These are phyloP conservation scores for Pestalotiopsis sp. DNA, from an alignment of 2,329 filamentous ascomycete species.

Conservation along the genomic window DNA sequence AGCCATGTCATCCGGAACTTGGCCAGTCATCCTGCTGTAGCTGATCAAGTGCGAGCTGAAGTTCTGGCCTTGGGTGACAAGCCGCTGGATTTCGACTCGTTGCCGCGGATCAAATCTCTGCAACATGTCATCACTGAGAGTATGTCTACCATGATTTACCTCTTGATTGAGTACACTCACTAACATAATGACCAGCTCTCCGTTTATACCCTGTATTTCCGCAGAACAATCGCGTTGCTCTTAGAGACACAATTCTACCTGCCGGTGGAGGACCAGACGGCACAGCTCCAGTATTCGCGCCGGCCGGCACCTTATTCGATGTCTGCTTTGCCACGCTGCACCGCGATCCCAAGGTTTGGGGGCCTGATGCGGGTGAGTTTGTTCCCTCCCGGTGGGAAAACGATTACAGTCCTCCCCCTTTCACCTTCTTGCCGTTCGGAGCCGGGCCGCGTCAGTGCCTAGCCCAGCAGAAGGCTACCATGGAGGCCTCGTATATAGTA, in stretches of 20 bases:
- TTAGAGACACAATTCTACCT: constrained; percentile 20
- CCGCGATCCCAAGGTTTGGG: constrained; percentile 22
- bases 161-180: neutral
- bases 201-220: constrained; percentile 23
- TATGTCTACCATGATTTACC: constrained; percentile 17
- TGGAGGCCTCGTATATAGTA: constrained; percentile 21
- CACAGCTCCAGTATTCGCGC: constrained; percentile 22
- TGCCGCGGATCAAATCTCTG: constrained; percentile 21
- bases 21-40: constrained; percentile 21
- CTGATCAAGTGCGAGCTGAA: constrained; percentile 21
- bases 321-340: constrained; percentile 21
- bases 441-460: constrained; percentile 24
- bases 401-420: constrained; percentile 21
- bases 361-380: constrained; percentile 20
- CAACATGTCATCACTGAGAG: constrained; percentile 22
- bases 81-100: constrained; percentile 23
- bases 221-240: constrained; percentile 20
- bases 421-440: constrained; percentile 23
- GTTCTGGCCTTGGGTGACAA: constrained; percentile 21
- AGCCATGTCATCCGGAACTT: constrained; percentile 25
- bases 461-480: constrained; percentile 24
- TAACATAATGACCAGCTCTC: constrained; percentile 19
- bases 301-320: constrained; percentile 21
- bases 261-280: constrained; percentile 21
- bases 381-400: constrained; percentile 23